Evolutionary conservation across 192 early-diverging fungal genomes (phyloP).

Genomic region (Geranomyces michiganensis): DNA sequence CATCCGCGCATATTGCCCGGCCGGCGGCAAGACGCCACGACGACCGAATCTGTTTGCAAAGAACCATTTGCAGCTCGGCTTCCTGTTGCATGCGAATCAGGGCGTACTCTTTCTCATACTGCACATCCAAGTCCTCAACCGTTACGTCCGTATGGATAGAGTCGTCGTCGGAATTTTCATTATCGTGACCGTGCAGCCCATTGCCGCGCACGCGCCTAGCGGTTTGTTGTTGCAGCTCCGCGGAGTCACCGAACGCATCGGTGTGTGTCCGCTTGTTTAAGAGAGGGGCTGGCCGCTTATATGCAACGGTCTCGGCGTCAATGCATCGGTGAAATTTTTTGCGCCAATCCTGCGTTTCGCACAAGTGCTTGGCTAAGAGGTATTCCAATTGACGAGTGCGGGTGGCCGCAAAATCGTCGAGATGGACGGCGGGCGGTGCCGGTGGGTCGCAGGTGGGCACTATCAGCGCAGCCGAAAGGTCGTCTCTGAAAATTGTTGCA

Average conservation of each 20-base stretch:
- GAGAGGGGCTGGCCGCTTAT: not conserved
- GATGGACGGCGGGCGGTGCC: too few species aligned
- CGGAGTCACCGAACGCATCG: too few species aligned
- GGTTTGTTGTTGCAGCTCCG: too few species aligned
- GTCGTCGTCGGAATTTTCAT: not conserved
- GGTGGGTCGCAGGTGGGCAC: too few species aligned
- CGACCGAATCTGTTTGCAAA: not conserved
- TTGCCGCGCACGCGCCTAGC: too few species aligned
- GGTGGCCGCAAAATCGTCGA: not conserved
- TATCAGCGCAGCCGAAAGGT: too few species aligned
- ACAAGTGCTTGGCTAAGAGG: not conserved
- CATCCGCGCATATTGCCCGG: not conserved
- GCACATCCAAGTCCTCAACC: not conserved
- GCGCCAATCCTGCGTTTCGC: not conserved
- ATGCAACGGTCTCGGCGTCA: not conserved
- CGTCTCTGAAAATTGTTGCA: too few species aligned
- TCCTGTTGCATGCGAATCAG: not conserved
- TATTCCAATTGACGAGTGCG: not conserved
- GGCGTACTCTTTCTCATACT: not conserved
- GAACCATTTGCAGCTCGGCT: not conserved
- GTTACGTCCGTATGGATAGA: not conserved
- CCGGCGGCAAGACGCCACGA: not conserved
- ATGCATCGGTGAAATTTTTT: constrained; percentile 1
- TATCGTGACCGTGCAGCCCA: too few species aligned
- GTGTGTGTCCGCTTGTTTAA: too few species aligned